phyloP scores from a whole-genome alignment of 306 rosid species.

The Oemleria cerasiformis region DNA sequence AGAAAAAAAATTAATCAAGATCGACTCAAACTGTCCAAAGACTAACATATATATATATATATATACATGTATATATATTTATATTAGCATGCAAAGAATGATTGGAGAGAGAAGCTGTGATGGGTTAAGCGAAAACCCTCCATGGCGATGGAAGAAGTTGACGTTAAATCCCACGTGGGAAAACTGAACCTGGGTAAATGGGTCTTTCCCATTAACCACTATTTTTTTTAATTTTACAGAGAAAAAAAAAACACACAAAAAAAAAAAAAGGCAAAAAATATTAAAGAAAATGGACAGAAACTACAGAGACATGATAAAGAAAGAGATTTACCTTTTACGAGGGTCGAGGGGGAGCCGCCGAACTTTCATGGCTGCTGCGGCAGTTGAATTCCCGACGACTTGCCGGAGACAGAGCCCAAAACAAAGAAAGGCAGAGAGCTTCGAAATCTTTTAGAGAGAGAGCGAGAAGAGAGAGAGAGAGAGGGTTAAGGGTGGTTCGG shows the following conservation, averaged over 20 bases:
- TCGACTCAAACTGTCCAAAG: not conserved
- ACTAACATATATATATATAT: not conserved
- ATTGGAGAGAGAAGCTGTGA: not conserved
- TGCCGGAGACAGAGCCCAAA: not conserved
- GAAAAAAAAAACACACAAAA: not conserved
- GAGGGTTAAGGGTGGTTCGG: not conserved
- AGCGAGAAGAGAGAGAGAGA: not conserved
- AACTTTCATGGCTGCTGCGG: not conserved
- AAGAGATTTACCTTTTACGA: not conserved
- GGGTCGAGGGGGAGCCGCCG: not conserved
- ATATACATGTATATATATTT: not conserved
- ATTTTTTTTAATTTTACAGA: not conserved
- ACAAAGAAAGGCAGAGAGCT: not conserved
- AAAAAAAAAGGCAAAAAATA: not conserved
- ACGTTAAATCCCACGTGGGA: slow-evolving; percentile 1
- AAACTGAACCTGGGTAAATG: slow-evolving; percentile 8
- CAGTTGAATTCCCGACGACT: not conserved
- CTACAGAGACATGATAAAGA: not conserved
- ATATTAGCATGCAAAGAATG: not conserved
- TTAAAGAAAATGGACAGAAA: not conserved
- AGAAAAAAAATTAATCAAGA: not conserved
- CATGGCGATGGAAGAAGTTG: not conserved
- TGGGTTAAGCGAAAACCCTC: not conserved
- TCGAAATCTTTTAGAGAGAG: not conserved
- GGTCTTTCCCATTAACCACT: not conserved